Conservation (phyloP, 1,284 basidiomycete species). For the Omphalotus olearius region DNA sequence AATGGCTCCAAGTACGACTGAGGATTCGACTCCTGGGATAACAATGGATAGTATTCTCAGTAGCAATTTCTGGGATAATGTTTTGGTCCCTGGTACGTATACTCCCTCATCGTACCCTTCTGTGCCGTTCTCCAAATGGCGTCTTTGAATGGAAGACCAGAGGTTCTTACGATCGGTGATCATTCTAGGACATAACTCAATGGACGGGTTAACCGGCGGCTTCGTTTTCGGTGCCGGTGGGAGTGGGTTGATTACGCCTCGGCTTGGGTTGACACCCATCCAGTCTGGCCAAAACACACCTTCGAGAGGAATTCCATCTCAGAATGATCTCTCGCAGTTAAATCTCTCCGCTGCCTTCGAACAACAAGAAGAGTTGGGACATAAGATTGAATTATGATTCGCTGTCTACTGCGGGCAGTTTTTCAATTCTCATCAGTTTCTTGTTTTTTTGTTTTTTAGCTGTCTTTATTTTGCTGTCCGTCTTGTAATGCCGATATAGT, state of each 20-base stretch:
- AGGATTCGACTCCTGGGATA: slow-evolving; percentile 46
- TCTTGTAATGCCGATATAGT: neutral
- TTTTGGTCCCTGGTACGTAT: slow-evolving; percentile 72
- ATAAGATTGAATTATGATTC: neutral
- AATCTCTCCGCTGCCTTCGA: slow-evolving; percentile 42
- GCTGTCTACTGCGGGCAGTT: neutral
- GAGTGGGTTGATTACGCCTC: slow-evolving; percentile 66
- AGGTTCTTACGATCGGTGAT: slow-evolving; percentile 3
- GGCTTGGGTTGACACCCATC: slow-evolving; percentile 37
- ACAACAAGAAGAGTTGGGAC: slow-evolving; percentile 7
- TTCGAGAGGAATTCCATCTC: slow-evolving; percentile 18
- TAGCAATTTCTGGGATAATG: slow-evolving; percentile 78
- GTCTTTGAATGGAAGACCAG: no score
- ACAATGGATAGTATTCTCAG: slow-evolving; percentile 80
- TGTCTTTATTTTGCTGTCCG: neutral
- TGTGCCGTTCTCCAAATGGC: no score
- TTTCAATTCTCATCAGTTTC: neutral
- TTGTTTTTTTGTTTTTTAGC: neutral
- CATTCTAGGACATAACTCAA: slow-evolving; percentile 63
- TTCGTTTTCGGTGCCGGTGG: slow-evolving; percentile 79
- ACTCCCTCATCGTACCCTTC: no score
- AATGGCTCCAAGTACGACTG: slow-evolving; percentile 54
- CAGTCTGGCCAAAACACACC: slow-evolving; percentile 43
- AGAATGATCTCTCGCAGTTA: slow-evolving; percentile 33
- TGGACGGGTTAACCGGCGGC: slow-evolving; percentile 77